These are phyloP conservation scores for Neofusicoccum sp. DNA, from an alignment of 2,329 filamentous ascomycete species.

Conservation along the genomic window DNA sequence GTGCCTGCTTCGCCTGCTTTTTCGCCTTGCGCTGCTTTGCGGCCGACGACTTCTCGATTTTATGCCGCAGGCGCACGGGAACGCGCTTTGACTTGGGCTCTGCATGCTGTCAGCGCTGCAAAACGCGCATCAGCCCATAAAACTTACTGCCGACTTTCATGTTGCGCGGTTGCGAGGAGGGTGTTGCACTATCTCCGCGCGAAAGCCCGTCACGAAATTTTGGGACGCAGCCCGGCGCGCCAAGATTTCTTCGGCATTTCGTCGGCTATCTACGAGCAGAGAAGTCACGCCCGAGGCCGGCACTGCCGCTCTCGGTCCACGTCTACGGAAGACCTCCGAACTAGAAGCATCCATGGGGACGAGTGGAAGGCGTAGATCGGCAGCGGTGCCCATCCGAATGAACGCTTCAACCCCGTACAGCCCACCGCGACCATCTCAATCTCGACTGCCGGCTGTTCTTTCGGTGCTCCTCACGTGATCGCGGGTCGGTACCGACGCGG, in stretches of 20 bases:
- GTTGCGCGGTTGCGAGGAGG: constrained; percentile 22
- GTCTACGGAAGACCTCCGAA: not conserved
- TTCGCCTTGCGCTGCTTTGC: constrained; percentile 88
- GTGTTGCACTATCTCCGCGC: not conserved
- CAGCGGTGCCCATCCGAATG: not conserved
- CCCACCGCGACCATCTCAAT: not conserved
- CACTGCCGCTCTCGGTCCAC: not conserved
- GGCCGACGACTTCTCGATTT: constrained; percentile 88
- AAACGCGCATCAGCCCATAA: not conserved
- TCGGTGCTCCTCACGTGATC: not conserved
- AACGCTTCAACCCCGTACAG: not conserved
- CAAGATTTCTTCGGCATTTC: constrained; percentile 24
- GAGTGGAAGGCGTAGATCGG: not conserved
- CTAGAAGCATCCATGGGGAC: not conserved
- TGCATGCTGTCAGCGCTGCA: constrained; percentile 38
- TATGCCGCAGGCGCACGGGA: constrained; percentile 85
- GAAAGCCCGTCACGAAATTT: constrained; percentile 18
- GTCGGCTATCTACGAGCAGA: not conserved
- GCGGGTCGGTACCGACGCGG: not conserved
- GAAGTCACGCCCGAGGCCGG: too few species aligned
- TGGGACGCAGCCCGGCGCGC: constrained; percentile 20
- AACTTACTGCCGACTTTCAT: constrained; percentile 46
- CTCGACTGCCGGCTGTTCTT: not conserved
- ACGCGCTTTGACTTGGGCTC: constrained; percentile 94
- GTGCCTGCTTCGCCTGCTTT: constrained; percentile 81